Conservation (phyloP, 805 yeast species). For the Geotrichum ghanense region DNA sequence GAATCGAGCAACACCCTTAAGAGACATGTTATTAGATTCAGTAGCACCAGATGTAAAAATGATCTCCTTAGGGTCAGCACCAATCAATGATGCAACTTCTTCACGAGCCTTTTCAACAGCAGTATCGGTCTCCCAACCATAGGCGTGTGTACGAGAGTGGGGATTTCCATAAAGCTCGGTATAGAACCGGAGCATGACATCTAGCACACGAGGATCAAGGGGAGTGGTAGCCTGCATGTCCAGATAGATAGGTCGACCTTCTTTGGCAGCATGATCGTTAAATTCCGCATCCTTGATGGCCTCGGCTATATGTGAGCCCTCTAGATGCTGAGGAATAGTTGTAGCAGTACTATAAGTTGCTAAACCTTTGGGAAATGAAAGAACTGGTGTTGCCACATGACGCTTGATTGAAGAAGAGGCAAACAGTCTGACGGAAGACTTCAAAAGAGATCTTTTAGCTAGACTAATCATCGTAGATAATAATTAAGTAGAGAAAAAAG, state of each 20-base stretch:
- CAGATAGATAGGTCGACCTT: constrained; percentile 72
- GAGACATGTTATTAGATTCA: constrained; percentile 87
- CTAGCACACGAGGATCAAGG: constrained; percentile 87
- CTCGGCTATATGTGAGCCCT: constrained; percentile 15
- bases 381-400: not conserved
- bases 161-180: constrained; percentile 97
- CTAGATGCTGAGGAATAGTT: constrained; percentile 13
- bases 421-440: not conserved
- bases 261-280: constrained; percentile 6
- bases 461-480: not conserved
- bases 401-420: not conserved
- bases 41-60: constrained; percentile 98
- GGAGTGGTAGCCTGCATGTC: constrained; percentile 99
- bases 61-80: constrained; percentile 94
- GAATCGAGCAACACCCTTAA: constrained; percentile 93
- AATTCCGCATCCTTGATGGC: constrained; percentile 13
- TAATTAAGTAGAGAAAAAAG: no score
- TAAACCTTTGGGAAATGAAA: constrained; percentile 1
- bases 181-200: constrained; percentile 26
- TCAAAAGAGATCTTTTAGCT: not conserved
- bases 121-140: constrained; percentile 97
- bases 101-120: constrained; percentile 82
- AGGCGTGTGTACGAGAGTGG: constrained; percentile 91
- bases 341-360: constrained; percentile 9
- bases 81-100: constrained; percentile 71